Conservation (phyloP, 176 grass and related monocot genomes). For the Musa itinerans region DNA sequence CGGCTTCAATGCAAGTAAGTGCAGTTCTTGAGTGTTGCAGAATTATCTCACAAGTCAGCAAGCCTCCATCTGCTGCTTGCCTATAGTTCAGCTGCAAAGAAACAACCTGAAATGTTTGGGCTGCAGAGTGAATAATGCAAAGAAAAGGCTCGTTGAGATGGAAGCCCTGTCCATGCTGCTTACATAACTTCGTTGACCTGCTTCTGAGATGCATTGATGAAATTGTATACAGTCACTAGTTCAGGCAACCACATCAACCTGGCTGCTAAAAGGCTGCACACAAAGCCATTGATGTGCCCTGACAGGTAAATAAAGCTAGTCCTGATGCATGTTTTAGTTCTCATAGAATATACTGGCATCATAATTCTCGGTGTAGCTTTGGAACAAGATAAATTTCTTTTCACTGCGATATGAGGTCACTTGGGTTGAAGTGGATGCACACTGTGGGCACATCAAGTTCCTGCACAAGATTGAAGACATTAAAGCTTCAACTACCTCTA, state of each 20-base stretch:
- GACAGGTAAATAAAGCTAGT: neutral
- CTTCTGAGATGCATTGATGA: too few relatives aligned
- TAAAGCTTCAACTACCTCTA: neutral
- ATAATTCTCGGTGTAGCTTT: neutral
- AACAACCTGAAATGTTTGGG: neutral
- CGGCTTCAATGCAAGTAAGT: too few relatives aligned
- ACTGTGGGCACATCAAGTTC: too few relatives aligned
- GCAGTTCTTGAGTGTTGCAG: neutral
- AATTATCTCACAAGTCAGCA: neutral
- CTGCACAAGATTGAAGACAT: neutral
- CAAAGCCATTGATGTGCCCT: neutral
- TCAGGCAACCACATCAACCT: neutral
- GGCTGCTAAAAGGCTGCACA: too few relatives aligned
- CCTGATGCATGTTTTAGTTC: neutral
- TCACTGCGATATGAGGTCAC: neutral
- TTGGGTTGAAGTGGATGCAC: too few relatives aligned
- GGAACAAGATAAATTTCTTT: neutral
- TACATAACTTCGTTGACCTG: too few relatives aligned
- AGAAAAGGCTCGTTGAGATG: too few relatives aligned
- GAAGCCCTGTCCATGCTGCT: too few relatives aligned
- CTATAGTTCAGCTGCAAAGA: neutral
- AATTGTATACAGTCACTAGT: neutral
- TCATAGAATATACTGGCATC: neutral
- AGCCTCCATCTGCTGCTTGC: neutral
- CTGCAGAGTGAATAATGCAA: neutral